Evolutionary conservation across 352 stramenopile species (phyloP).

Genomic region (Phytophthora cryptogea): DNA sequence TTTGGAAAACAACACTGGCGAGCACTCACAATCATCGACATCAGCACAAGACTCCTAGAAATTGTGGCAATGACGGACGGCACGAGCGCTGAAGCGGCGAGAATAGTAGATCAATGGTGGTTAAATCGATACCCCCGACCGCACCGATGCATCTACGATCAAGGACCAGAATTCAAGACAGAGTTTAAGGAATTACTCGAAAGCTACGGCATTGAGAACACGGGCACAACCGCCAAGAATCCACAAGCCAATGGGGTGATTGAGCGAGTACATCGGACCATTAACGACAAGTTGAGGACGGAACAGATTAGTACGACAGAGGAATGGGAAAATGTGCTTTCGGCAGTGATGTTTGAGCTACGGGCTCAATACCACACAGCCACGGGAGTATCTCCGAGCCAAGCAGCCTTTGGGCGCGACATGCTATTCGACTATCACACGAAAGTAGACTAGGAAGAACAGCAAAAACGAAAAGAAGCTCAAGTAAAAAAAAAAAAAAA

Average conservation of each 20-base stretch:
- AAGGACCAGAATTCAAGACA: not conserved
- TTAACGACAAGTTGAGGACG: conserved; percentile 1
- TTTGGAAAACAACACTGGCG: not conserved
- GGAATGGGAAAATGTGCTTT: conserved; percentile 13
- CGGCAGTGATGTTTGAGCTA: not conserved
- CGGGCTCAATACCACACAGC: conserved; percentile 1
- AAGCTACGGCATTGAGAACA: not conserved
- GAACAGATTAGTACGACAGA: not conserved
- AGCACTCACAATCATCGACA: not conserved
- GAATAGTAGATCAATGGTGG: not conserved
- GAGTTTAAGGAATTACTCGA: not conserved
- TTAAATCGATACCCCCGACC: not conserved
- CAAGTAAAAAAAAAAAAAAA: no score
- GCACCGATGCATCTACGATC: not conserved
- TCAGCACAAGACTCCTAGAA: not conserved
- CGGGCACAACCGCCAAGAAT: not conserved
- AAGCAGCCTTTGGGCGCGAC: conserved; percentile 14
- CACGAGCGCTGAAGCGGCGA: not conserved
- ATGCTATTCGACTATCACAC: conserved; percentile 11
- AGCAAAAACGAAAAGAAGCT: no score
- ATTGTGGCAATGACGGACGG: not conserved
- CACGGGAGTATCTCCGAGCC: not conserved
- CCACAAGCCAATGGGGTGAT: not conserved
- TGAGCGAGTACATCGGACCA: not conserved
- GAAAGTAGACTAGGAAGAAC: no score